Conservation (phyloP, 768 basidiomycete species). For the Collybiopsis luxurians region DNA sequence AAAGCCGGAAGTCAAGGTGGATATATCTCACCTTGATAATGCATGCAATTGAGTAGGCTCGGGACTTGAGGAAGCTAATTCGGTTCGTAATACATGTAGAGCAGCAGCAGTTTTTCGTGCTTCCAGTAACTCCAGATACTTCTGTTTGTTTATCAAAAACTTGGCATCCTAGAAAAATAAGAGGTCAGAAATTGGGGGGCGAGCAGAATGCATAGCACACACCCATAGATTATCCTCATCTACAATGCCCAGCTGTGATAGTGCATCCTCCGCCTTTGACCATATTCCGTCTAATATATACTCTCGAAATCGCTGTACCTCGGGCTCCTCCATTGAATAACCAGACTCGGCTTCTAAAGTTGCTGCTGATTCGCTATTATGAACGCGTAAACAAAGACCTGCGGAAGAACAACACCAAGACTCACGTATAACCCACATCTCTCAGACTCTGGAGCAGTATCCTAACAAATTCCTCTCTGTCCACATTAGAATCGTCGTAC, state of each 20-base stretch:
- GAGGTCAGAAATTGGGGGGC: constrained; percentile 7
- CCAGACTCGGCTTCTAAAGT: constrained; percentile 93
- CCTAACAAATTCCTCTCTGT: constrained; percentile 89
- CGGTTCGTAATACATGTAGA: constrained; percentile 80
- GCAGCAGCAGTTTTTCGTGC: constrained; percentile 77
- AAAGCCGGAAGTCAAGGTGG: constrained; percentile 15
- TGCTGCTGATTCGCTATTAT: constrained; percentile 76
- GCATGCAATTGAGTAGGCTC: constrained; percentile 82
- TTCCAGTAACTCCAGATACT: constrained; percentile 92
- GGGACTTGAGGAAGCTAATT: constrained; percentile 79
- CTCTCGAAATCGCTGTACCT: constrained; percentile 77
- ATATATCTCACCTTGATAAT: constrained; percentile 68
- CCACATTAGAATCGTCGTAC: constrained; percentile 75
- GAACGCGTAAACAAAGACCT: neutral
- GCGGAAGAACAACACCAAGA: constrained; percentile 9
- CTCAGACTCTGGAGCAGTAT: constrained; percentile 85
- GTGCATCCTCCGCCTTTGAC: constrained; percentile 69
- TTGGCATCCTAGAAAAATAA: constrained; percentile 58
- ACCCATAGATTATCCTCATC: constrained; percentile 73
- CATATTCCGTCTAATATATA: constrained; percentile 80
- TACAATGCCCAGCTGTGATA: constrained; percentile 66
- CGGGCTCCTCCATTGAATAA: constrained; percentile 74
- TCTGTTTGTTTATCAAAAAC: constrained; percentile 91
- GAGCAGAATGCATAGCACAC: constrained; percentile 20
- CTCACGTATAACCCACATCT: constrained; percentile 80